These are phyloP conservation scores for Roridomyces roridus DNA, from an alignment of 768 basidiomycete genomes.

Conservation along the genomic window DNA sequence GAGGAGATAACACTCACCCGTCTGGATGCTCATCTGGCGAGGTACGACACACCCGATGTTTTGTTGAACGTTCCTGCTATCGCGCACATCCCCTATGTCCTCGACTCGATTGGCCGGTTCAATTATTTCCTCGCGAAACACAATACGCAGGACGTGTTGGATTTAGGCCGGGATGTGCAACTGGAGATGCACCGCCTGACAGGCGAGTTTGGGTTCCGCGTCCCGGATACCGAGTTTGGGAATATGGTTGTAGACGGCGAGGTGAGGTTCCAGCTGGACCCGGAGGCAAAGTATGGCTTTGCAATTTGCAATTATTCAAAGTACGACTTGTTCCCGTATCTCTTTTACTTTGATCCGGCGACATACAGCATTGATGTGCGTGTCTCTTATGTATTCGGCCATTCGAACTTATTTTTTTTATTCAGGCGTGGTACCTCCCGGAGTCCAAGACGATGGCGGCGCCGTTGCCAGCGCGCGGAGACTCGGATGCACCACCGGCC, in stretches of 20 bases:
- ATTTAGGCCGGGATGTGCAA: not conserved
- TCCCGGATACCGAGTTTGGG: slow-evolving; percentile 12
- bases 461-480: slow-evolving; percentile 3
- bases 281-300: slow-evolving; percentile 18
- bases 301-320: slow-evolving; percentile 20
- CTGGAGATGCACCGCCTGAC: slow-evolving; percentile 18
- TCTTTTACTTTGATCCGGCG: slow-evolving; percentile 23
- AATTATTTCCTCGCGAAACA: slow-evolving; percentile 16
- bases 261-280: slow-evolving; percentile 5
- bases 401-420: not conserved
- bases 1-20: slow-evolving; percentile 3
- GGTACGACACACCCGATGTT: not conserved
- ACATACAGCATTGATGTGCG: slow-evolving; percentile 22
- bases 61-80: not conserved
- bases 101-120: slow-evolving; percentile 20
- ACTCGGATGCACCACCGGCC: slow-evolving; percentile 2
- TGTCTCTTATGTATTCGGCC: not conserved
- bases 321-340: slow-evolving; percentile 20
- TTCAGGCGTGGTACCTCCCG: slow-evolving; percentile 18
- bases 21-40: slow-evolving; percentile 8
- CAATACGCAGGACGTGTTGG: not conserved
- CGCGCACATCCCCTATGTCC: not conserved
- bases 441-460: slow-evolving; percentile 1
- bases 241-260: slow-evolving; percentile 11
- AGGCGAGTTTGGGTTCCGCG: slow-evolving; percentile 9